These are phyloP conservation scores for Colletotrichum spinosum DNA, from an alignment of 2,329 filamentous ascomycete species.

Conservation along the genomic window DNA sequence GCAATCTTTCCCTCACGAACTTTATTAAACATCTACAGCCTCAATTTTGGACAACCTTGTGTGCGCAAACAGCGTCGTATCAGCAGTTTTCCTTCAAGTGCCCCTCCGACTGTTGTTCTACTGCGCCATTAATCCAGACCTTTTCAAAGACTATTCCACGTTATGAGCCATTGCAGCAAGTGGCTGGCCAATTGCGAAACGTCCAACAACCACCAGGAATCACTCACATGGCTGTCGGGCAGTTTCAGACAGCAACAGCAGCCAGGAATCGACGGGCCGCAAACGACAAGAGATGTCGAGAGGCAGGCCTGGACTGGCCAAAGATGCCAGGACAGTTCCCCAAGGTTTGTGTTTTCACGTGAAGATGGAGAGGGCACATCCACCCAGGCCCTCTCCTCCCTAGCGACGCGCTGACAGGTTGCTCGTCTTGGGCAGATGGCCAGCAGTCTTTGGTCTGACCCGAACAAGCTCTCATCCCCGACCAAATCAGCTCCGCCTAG, in stretches of 20 bases:
- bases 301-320: not conserved
- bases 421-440: not conserved
- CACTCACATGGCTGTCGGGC: not conserved
- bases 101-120: too few species aligned
- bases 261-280: not conserved
- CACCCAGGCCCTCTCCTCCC: not conserved
- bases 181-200: too few species aligned
- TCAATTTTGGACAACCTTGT: too few species aligned
- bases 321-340: conserved; percentile 9
- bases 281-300: not conserved
- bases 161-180: too few species aligned
- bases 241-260: not conserved
- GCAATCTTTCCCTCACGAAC: too few species aligned
- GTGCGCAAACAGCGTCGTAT: too few species aligned
- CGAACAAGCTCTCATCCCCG: not conserved
- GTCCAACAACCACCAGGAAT: too few species aligned
- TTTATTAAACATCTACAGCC: too few species aligned
- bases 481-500: not conserved
- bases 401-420: not conserved
- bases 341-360: not conserved
- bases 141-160: too few species aligned
- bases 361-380: not conserved
- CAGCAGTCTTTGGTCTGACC: not conserved
- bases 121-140: too few species aligned
- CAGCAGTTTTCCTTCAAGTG: too few species aligned